These are phyloP conservation scores for Saccharomycopsis hybrid DNA, from an alignment of 1,139 yeast genomes.

Conservation along the genomic window DNA sequence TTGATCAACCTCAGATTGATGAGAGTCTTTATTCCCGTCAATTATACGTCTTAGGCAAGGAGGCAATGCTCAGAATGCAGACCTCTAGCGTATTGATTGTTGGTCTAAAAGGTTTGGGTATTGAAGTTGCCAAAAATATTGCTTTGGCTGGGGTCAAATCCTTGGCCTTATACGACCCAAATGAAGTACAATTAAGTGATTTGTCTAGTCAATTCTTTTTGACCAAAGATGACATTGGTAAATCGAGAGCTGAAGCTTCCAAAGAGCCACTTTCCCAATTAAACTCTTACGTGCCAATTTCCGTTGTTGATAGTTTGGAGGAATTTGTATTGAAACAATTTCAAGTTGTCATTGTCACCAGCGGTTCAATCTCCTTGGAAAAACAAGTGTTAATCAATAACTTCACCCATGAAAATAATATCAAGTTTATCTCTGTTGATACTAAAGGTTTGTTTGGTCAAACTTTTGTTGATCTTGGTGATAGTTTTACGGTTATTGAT, in stretches of 20 bases:
- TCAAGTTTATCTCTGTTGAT: constrained; percentile 78
- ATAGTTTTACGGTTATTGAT: constrained; percentile 71
- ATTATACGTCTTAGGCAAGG: constrained; percentile 87
- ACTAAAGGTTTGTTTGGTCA: constrained; percentile 84
- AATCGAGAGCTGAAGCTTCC: constrained; percentile 68
- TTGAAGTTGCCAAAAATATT: constrained; percentile 93
- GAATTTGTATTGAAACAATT: constrained; percentile 48
- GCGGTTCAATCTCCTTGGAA: constrained; percentile 53
- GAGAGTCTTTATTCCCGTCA: constrained; percentile 95
- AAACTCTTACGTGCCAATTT: constrained; percentile 83
- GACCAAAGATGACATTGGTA: constrained; percentile 62
- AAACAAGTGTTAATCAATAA: constrained; percentile 71
- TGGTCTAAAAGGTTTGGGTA: constrained; percentile 87
- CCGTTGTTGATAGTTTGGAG: constrained; percentile 50
- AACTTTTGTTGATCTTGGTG: constrained; percentile 87
- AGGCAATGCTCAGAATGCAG: constrained; percentile 97
- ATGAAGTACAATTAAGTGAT: constrained; percentile 58
- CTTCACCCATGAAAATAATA: constrained; percentile 64
- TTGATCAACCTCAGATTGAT: constrained; percentile 50
- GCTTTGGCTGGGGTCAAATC: constrained; percentile 97
- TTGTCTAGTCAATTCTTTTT: constrained; percentile 88
- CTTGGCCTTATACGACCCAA: constrained; percentile 80
- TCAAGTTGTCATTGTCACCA: constrained; percentile 81
- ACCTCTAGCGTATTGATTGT: constrained; percentile 80
- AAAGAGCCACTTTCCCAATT: constrained; percentile 67